Percentiles rank a stretch among this genome's conserved stretches.
Conservation (phyloP, 805 yeast genomes). For the Metschnikowia vanudenii region DNA sequence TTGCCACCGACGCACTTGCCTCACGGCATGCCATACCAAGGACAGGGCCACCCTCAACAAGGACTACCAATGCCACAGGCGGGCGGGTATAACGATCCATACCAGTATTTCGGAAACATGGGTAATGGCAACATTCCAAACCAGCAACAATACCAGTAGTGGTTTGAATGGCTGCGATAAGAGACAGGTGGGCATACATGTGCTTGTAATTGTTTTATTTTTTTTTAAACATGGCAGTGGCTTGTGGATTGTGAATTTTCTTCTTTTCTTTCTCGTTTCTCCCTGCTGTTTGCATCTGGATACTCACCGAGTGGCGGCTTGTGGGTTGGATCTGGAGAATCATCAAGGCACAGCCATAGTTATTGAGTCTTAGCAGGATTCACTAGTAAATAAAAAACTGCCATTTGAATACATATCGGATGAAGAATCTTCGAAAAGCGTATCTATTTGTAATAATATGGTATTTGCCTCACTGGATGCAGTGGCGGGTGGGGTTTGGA, state of each 20-base stretch:
- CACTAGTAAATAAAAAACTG: not conserved
- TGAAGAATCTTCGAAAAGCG: not conserved
- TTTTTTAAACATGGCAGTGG: not conserved
- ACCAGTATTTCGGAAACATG: constrained; percentile 60
- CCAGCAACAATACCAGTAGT: constrained; percentile 56
- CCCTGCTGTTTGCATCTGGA: no score
- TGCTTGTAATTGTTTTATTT: constrained; percentile 1
- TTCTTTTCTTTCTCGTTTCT: no score
- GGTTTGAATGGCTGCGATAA: not conserved
- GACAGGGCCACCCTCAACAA: constrained; percentile 40
- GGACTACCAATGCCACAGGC: constrained; percentile 46
- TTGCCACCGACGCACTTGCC: constrained; percentile 41
- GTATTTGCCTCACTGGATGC: not conserved
- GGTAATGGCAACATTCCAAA: constrained; percentile 48
- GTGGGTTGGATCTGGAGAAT: no score
- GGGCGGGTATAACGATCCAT: constrained; percentile 55
- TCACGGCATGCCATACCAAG: constrained; percentile 47
- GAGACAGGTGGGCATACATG: not conserved
- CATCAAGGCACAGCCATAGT: not conserved
- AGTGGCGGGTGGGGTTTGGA: not conserved
- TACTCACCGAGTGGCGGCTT: no score
- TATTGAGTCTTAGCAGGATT: not conserved
- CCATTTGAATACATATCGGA: constrained; percentile 1
- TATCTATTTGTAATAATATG: not conserved
- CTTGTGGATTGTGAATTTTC: not conserved